Evolutionary conservation across 2,329 filamentous ascomycete genomes (phyloP), one percentile per base, ranked within the genome.

Genomic region (Alternaria angustiovoidea): DNA sequence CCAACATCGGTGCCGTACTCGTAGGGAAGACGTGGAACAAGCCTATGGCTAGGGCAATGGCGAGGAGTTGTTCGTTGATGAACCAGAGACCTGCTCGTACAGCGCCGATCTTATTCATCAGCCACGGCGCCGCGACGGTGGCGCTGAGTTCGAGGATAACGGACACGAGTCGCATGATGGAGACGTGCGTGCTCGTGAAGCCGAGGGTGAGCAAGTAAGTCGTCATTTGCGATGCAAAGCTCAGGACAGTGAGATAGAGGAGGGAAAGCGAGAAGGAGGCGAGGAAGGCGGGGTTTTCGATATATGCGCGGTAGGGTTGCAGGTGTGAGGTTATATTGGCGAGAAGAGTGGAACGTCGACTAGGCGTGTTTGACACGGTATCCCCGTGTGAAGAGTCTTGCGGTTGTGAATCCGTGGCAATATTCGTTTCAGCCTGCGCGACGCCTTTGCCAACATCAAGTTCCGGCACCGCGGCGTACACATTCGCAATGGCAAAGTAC

Each of bases 1-100:
- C 73, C 12, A 71, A 43, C 43, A 67, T 68, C 54, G 66, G 2
- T 44, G 52, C 51, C 16, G 52, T 56, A 39, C 14, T 57, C 7
- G 57, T 42, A 12, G 69, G 62, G 57, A 72, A 77, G 0, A 75
- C 16, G 18, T 69, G 62, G 59, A 72, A 77, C 0, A 75, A 51
- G 2, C 65, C 66, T 20, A 79, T 73, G 68, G 80, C 65, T 51
- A 84, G 72, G 72, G 80, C 64, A 66, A 87, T 62, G 47, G 84
- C 88, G 3, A 80, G 57, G n/a, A 89, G 80, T 71, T 93, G 89
- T 86, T 88, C 91, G 56, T 85, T 88, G 9, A 89, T 72, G 63
- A 87, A 88, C 91, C 91, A 93, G 3, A 93, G 81, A 0, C 90
- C 91, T 0, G 85, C 83, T n/a, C 91, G 81, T 7, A 91, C 80